Evolutionary conservation across 2,329 filamentous ascomycete species (phyloP).

Genomic region (Diaporthe ilicicola): DNA sequence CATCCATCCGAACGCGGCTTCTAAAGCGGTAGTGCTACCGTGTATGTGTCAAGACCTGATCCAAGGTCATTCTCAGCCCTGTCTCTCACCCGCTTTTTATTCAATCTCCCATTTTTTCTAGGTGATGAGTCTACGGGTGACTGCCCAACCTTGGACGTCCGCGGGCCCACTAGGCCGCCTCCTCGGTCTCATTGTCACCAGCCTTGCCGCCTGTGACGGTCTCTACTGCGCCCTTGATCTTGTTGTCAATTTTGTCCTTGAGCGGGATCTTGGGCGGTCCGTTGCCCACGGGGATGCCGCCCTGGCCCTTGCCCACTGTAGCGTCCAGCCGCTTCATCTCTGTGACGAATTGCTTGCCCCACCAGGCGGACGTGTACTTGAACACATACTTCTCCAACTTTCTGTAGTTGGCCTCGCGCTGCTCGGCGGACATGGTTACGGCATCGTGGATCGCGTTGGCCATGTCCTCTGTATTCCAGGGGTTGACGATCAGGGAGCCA

Average conservation of each 20-base stretch:
- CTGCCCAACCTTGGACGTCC: not conserved
- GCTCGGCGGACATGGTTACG: conserved; percentile 94
- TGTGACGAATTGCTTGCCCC: conserved; percentile 90
- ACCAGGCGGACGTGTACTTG: conserved; percentile 98
- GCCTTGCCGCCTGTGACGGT: conserved; percentile 18
- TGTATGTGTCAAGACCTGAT: too few species aligned
- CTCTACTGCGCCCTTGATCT: conserved; percentile 29
- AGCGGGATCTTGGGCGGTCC: conserved; percentile 32
- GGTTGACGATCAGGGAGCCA: conserved; percentile 93
- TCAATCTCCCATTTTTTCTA: too few species aligned
- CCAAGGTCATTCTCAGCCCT: not conserved
- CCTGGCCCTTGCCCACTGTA: conserved; percentile 35
- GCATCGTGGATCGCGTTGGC: conserved; percentile 93
- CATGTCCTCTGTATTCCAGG: conserved; percentile 97
- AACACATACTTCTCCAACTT: conserved; percentile 95
- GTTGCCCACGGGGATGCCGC: conserved; percentile 26
- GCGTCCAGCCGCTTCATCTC: conserved; percentile 72
- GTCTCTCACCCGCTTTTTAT: not conserved
- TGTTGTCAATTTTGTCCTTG: conserved; percentile 28
- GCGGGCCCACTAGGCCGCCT: not conserved
- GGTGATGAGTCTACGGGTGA: too few species aligned
- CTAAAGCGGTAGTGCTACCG: not conserved
- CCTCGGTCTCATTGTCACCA: conserved; percentile 19
- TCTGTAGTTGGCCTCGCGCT: conserved; percentile 84
- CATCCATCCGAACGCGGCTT: not conserved